Conservation (phyloP, 257 asterid species). For the Solanum rostratum region DNA sequence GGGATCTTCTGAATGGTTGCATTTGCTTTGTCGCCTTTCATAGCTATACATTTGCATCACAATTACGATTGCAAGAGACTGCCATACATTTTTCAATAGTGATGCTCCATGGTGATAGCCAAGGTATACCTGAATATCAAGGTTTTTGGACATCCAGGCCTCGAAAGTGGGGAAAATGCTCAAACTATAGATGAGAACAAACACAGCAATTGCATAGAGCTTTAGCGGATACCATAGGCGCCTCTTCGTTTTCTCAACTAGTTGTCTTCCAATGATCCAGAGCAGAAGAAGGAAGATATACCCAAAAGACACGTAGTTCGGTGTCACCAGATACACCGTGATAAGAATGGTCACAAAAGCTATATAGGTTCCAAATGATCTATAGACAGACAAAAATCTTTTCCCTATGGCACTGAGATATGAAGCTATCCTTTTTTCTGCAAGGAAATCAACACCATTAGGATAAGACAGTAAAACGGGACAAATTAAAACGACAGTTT, state of each 20-base stretch:
- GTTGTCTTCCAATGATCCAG: conserved; percentile 94
- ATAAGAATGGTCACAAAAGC: conserved; percentile 86
- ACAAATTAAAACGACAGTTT: not conserved
- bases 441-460: conserved; percentile 16
- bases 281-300: conserved; percentile 85
- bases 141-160: conserved; percentile 64
- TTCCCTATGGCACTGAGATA: conserved; percentile 85
- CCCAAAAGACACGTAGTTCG: conserved; percentile 82
- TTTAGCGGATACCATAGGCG: conserved; percentile 97
- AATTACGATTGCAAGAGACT: conserved; percentile 75
- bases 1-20: conserved; percentile 38
- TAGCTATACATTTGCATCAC: conserved; percentile 99
- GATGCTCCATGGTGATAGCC: conserved; percentile 71
- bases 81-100: conserved; percentile 71
- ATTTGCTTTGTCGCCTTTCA: conserved; percentile 92
- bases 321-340: conserved; percentile 76
- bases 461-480: not conserved
- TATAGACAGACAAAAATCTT: conserved; percentile 69
- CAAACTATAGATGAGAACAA: conserved; percentile 56
- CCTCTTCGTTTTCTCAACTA: conserved; percentile 70
- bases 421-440: conserved; percentile 85
- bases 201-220: conserved; percentile 65
- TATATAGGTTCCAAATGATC: conserved; percentile 90
- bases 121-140: conserved; percentile 48
- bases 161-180: conserved; percentile 78